Base-by-base conservation (phyloP, 202 grass and related monocot genomes). In the Cymbopogon flexuosus region DNA sequence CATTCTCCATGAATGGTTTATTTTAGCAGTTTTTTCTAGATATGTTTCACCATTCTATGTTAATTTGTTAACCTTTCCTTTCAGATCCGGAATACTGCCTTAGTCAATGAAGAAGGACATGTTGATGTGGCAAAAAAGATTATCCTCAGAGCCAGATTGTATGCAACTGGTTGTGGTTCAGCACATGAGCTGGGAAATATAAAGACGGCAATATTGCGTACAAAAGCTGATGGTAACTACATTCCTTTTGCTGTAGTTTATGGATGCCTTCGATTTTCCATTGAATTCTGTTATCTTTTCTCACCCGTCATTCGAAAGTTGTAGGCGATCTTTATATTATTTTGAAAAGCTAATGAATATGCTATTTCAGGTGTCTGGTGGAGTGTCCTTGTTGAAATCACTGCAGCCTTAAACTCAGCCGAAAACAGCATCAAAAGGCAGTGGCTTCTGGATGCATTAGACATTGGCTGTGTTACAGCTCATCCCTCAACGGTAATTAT, bases 361-460 rank as follows among this genome's bases (percentile, higher is more conserved):
- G 15, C 40, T 76, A 24, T 80, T 89, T 84, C 88, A 98, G 95
- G 76, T 78, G 65, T 84, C 62, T 93, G 88, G 92, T 98, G 92
- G 95, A 93, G 73, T 62, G 87, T 98, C 68, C 86, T 95, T 78
- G 79, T 98, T 75, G 95, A 95, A 59, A 83, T 94, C 71, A 74
- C 87, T 62, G 72, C 76, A 80, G 68, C 90, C 68, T 66, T 98
- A 82, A 87, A 80, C 29, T 82, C 62, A 59, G 78, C 84, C 80
- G 81, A 91, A 61, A 77, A 66, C 57, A 66, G 73, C 69, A 68
- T 87, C 37, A 91, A 86, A 90, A 87, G 83, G 41, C 90, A 90
- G 54, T 98, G 95, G 90, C 90, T 98, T 93, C 77, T 93, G 76
- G 95, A 93, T 95, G 95, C 95, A 62, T 83, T 98, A 66, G 92